Evolutionary conservation across 495 filamentous ascomycete genomes (phyloP).

Genomic region (Hyphodiscus hymeniophilus): DNA sequence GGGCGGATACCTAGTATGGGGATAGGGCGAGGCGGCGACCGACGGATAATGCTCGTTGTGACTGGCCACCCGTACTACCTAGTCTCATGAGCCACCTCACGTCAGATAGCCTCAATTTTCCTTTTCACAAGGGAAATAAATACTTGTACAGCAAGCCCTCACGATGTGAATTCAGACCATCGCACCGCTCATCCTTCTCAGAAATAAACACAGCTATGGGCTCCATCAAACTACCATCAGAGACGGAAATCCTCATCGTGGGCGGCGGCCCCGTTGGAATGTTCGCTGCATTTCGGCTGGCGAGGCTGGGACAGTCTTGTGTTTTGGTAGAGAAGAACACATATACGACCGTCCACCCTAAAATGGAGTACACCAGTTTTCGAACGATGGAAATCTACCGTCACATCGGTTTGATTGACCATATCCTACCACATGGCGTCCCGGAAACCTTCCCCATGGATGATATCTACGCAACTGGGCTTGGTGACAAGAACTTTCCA

Average conservation of each 20-base stretch:
- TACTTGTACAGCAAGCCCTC: too few relatives aligned
- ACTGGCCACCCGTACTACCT: too few relatives aligned
- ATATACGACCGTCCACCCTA: constrained; percentile 27
- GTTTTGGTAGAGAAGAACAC: constrained; percentile 17
- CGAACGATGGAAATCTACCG: constrained; percentile 29
- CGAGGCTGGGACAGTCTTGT: constrained; percentile 8
- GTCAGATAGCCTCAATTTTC: too few relatives aligned
- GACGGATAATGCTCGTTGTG: too few relatives aligned
- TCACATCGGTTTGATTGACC: constrained; percentile 24
- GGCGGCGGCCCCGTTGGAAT: constrained; percentile 26
- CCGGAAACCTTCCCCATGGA: not conserved
- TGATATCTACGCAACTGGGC: not conserved
- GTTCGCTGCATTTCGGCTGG: constrained; percentile 18
- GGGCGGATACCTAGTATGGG: too few relatives aligned
- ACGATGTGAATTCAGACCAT: too few relatives aligned
- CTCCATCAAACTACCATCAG: too few relatives aligned
- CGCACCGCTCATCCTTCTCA: too few relatives aligned
- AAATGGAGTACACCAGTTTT: constrained; percentile 28
- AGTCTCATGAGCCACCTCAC: too few relatives aligned
- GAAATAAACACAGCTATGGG: too few relatives aligned
- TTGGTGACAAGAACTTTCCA: not conserved
- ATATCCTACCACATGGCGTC: not conserved
- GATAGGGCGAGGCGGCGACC: too few relatives aligned
- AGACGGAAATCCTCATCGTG: constrained; percentile 17
- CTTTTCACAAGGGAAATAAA: too few relatives aligned